Evolutionary conservation across 495 filamentous ascomycete genomes (phyloP).

Genomic region (Aspergillus bridgeri): DNA sequence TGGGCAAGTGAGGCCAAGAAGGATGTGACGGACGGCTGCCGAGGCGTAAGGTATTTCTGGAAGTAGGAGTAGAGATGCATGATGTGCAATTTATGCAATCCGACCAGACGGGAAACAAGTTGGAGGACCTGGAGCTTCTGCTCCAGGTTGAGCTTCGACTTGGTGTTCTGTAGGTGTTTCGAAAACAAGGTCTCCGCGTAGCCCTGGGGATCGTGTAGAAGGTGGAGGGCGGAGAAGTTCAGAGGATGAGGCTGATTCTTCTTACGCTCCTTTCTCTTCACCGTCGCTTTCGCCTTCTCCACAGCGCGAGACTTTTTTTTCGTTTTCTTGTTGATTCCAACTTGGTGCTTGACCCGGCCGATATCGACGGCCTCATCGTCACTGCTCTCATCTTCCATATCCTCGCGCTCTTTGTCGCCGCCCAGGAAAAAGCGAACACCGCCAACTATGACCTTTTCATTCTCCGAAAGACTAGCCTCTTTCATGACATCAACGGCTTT

Average conservation of each 20-base stretch:
- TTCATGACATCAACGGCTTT: slow-evolving; percentile 94
- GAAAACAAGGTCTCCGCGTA: slow-evolving; percentile 89
- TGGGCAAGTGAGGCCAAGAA: slow-evolving; percentile 93
- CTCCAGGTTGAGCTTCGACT: slow-evolving; percentile 84
- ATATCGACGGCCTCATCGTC: slow-evolving; percentile 77
- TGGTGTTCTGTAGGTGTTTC: slow-evolving; percentile 83
- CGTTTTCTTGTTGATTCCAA: slow-evolving; percentile 91
- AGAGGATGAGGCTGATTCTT: slow-evolving; percentile 81
- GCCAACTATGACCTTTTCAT: slow-evolving; percentile 83
- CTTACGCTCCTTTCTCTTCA: slow-evolving; percentile 80
- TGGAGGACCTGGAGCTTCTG: slow-evolving; percentile 86
- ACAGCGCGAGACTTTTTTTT: slow-evolving; percentile 77
- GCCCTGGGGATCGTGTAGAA: slow-evolving; percentile 92
- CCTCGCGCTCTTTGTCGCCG: slow-evolving; percentile 90
- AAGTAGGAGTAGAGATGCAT: slow-evolving; percentile 85
- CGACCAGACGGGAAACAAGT: slow-evolving; percentile 84
- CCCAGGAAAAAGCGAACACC: slow-evolving; percentile 94
- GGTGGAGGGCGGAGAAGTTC: slow-evolving; percentile 97
- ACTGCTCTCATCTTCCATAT: slow-evolving; percentile 82
- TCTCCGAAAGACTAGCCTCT: slow-evolving; percentile 74
- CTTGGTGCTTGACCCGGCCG: slow-evolving; percentile 75
- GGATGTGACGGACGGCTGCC: slow-evolving; percentile 88
- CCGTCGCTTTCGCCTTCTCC: slow-evolving; percentile 71
- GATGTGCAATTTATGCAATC: slow-evolving; percentile 85
- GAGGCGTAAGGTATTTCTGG: slow-evolving; percentile 79